Evolutionary conservation across 768 basidiomycete species (phyloP).

Genomic region (Boletus fagicola): DNA sequence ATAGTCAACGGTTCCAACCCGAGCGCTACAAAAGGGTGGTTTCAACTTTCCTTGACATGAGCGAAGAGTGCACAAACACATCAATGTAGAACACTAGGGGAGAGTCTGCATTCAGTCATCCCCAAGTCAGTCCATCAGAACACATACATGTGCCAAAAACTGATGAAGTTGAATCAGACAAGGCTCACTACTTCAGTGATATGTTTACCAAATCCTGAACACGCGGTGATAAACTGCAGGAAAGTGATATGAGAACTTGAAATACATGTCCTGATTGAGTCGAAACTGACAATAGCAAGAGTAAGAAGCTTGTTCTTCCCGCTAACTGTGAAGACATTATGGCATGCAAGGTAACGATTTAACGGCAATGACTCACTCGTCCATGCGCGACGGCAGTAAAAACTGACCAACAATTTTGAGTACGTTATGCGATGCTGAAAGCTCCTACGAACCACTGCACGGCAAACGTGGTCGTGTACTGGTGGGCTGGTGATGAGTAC

Average conservation of each 20-base stretch:
- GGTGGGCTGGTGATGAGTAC: background rate
- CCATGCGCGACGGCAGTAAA: slow-evolving; percentile 19
- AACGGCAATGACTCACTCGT: slow-evolving; percentile 4
- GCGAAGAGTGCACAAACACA: slow-evolving; percentile 1
- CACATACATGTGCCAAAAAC: slow-evolving; percentile 9
- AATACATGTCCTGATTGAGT: background rate
- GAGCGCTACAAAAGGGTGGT: background rate
- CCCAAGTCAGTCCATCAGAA: background rate
- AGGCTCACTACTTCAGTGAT: background rate
- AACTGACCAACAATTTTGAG: slow-evolving; percentile 1
- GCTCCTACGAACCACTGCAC: slow-evolving; percentile 10
- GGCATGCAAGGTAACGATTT: background rate
- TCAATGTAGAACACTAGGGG: background rate
- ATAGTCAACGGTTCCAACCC: background rate
- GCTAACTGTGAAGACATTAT: slow-evolving; percentile 8
- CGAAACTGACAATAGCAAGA: slow-evolving; percentile 7
- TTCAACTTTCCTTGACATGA: background rate
- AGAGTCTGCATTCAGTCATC: background rate
- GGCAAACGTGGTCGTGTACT: background rate
- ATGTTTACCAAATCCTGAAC: slow-evolving; percentile 1
- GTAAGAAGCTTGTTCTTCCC: slow-evolving; percentile 16
- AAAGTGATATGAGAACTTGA: background rate
- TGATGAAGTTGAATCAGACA: slow-evolving; percentile 1
- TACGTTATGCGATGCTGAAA: too few relatives aligned
- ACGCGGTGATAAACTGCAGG: background rate